These are phyloP conservation scores for Penicillium sp. DNA, from an alignment of 2,329 filamentous ascomycete genomes.

Conservation along the genomic window DNA sequence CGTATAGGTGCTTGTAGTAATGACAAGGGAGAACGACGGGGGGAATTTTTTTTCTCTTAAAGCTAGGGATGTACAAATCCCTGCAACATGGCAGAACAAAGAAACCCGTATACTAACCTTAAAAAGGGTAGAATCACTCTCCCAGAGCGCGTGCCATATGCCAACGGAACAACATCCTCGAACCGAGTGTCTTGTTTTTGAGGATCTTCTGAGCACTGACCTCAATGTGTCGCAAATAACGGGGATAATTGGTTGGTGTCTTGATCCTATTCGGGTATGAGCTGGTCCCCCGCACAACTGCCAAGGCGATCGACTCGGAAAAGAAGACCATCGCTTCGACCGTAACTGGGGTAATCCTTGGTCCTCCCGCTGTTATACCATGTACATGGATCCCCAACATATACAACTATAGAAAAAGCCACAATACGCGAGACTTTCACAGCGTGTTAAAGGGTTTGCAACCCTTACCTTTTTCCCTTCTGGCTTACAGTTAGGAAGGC, in stretches of 20 bases:
- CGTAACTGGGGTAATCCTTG: background rate
- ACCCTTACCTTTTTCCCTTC: too few species aligned
- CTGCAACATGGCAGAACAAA: background rate
- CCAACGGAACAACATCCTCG: background rate
- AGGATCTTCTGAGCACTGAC: background rate
- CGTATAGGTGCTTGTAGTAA: background rate
- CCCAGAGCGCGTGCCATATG: constrained; percentile 1
- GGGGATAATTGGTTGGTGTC: background rate
- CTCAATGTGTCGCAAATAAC: background rate
- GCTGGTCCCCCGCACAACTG: constrained; percentile 6
- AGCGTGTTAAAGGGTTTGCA: too few species aligned
- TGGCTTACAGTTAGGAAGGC: too few species aligned
- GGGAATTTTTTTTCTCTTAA: background rate
- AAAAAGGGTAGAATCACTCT: constrained; percentile 1
- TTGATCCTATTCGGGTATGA: background rate
- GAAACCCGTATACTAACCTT: background rate
- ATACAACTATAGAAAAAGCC: too few species aligned
- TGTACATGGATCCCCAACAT: background rate
- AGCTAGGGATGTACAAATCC: too few species aligned
- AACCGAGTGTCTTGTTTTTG: background rate
- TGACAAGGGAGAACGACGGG: background rate
- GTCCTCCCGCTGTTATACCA: background rate
- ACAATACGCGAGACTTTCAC: background rate
- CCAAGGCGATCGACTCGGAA: constrained; percentile 4
- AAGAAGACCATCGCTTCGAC: background rate